These are phyloP conservation scores for Ceratocystis harringtonii DNA, from an alignment of 2,329 filamentous ascomycete genomes.

Conservation along the genomic window DNA sequence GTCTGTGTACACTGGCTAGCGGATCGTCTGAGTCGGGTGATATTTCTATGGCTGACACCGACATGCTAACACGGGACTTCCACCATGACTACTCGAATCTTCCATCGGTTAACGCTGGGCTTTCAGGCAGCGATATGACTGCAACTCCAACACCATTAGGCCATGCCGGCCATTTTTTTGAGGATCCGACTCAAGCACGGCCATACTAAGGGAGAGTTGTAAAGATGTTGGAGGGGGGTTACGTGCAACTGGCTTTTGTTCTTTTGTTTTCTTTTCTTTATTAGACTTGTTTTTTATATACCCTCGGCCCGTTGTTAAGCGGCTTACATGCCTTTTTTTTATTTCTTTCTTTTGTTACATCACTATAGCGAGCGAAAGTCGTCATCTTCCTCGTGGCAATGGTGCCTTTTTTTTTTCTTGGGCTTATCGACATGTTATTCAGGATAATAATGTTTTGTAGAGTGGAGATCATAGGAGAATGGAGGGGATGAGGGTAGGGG, in stretches of 20 bases:
- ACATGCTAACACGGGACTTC: constrained; percentile 22
- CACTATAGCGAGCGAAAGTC: too few relatives aligned
- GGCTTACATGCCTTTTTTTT: background rate
- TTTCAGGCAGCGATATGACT: constrained; percentile 18
- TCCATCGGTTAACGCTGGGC: constrained; percentile 13
- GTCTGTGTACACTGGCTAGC: constrained; percentile 24
- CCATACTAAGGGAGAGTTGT: background rate
- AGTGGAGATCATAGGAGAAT: too few relatives aligned
- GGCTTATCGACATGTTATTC: background rate
- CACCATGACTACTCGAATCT: constrained; percentile 17
- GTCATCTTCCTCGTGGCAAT: background rate
- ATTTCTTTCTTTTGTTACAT: background rate
- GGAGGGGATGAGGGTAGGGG: too few relatives aligned
- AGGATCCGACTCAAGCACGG: constrained; percentile 1
- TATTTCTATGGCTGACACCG: constrained; percentile 26
- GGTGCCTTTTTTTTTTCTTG: background rate
- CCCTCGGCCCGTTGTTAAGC: background rate
- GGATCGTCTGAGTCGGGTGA: constrained; percentile 23
- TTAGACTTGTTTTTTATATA: background rate
- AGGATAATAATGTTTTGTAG: background rate
- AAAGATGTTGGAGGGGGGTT: background rate
- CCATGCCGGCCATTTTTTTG: constrained; percentile 1
- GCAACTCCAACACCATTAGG: background rate
- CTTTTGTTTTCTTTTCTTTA: background rate
- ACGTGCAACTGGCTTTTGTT: background rate